Base-by-base conservation (phyloP, 2,329 filamentous ascomycete genomes). In the Fusarium brevicatenulatum region DNA sequence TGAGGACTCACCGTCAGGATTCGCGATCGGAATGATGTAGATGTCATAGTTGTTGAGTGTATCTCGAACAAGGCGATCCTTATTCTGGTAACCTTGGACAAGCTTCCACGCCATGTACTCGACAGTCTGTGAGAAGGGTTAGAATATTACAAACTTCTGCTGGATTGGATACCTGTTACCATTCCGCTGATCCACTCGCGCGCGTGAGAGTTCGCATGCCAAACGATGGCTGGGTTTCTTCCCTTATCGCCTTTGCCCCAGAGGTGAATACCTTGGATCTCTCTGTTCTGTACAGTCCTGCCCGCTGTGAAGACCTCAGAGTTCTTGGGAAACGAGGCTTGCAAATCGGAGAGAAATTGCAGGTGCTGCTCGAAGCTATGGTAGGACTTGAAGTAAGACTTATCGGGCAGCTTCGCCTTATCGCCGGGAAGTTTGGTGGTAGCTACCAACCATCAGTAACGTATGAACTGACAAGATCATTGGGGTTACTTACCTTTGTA, bases 11-110 rank as follows among this genome's bases (percentile, higher is more conserved):
- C 86, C 88, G 62, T 91, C 89, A 0, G 89, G 88, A 76, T 91
- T 91, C 21, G 90, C 88, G 30, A 91, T 81, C 7, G 90, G 89
- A 68, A 91, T 85, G 72, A 92, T 86, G 79, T 91, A 91, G 72
- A 91, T 91, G 80, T 93, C 91, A 77, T 90, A 91, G 62, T 84
- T 88, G 79, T 91, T 85, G 30, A 92, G 83, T 2, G 68, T 74
- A n/a, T 46, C 23, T 49, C 46, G 64, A 13, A 69, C 37, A n/a
- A 65, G 44, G 2, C 52, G 43, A 5, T 75, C 68, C 1, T 68
- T 72, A 8, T 70, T 68, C n/a, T 72, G 52, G 18, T 76, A 77
- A 3, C 70, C 74, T 13, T 77, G 56, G 7, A 76, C 59, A 5
- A 76, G 60, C 53, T 75, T 66, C 55, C 71, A 74, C 6, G 75